phyloP scores from a whole-genome alignment of 768 basidiomycete species.

The Kwoniella bestiolae region DNA sequence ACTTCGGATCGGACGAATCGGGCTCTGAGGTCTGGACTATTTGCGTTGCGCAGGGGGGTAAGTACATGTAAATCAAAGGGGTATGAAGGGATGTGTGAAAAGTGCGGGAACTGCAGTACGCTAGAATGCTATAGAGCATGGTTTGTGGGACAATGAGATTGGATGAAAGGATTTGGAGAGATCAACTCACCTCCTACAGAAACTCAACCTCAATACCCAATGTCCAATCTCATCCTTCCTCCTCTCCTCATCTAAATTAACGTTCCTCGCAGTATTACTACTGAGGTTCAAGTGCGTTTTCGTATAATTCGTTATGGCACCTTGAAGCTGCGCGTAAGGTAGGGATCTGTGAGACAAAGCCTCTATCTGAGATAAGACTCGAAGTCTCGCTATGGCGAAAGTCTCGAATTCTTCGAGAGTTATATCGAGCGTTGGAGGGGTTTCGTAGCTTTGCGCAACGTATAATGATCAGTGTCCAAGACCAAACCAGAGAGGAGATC shows the following conservation, averaged over 20 bases:
- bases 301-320: slow-evolving; percentile 67
- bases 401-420: slow-evolving; percentile 95
- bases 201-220: slow-evolving; percentile 90
- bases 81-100: too few relatives aligned
- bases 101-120: too few relatives aligned
- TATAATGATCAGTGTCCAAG: too few relatives aligned
- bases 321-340: slow-evolving; percentile 32
- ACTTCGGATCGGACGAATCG: slow-evolving; percentile 89
- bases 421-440: slow-evolving; percentile 81
- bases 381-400: slow-evolving; percentile 80
- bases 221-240: slow-evolving; percentile 86
- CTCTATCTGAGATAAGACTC: slow-evolving; percentile 46
- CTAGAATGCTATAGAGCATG: too few relatives aligned
- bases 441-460: slow-evolving; percentile 94
- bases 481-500: too few relatives aligned
- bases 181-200: slow-evolving; percentile 86
- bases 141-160: too few relatives aligned
- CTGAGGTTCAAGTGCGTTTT: slow-evolving; percentile 76
- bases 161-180: background rate
- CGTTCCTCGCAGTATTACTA: slow-evolving; percentile 61
- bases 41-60: background rate
- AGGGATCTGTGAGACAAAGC: slow-evolving; percentile 47
- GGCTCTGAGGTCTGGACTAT: slow-evolving; percentile 83
- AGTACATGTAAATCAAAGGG: too few relatives aligned
- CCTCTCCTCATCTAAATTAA: slow-evolving; percentile 68